These are phyloP conservation scores for Penicillium argentinense DNA, from an alignment of 495 filamentous ascomycete species.

Conservation along the genomic window DNA sequence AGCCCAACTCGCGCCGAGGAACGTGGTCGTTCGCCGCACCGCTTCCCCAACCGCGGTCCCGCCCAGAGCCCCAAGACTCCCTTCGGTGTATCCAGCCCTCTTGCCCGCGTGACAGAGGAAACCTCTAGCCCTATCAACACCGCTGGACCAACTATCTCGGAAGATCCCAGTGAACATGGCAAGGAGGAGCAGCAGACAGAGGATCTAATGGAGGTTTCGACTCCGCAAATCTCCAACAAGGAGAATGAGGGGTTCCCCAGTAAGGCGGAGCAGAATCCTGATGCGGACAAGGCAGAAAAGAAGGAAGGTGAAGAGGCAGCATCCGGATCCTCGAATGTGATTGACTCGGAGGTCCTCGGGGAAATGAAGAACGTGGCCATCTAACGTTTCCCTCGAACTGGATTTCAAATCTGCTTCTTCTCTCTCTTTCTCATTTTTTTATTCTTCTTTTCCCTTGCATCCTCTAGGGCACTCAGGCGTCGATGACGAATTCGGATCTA, in stretches of 20 bases:
- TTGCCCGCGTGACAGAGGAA: slow-evolving; percentile 55
- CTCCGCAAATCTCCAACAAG: slow-evolving; percentile 40
- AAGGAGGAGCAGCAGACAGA: slow-evolving; percentile 30
- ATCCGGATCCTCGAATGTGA: slow-evolving; percentile 25
- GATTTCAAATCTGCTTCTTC: too few species aligned
- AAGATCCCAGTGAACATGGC: slow-evolving; percentile 32
- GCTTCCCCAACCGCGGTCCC: slow-evolving; percentile 48
- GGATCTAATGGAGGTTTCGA: slow-evolving; percentile 48
- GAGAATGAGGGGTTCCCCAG: slow-evolving; percentile 34
- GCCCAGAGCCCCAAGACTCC: slow-evolving; percentile 50
- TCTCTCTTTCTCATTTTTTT: slow-evolving; percentile 8
- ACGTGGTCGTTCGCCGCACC: slow-evolving; percentile 54
- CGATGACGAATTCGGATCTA: slow-evolving; percentile 25
- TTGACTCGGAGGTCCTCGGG: slow-evolving; percentile 45
- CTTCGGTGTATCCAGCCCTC: slow-evolving; percentile 53
- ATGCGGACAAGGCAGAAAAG: slow-evolving; percentile 35
- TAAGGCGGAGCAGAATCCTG: slow-evolving; percentile 22
- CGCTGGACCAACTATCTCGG: slow-evolving; percentile 35
- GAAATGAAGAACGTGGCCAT: slow-evolving; percentile 61
- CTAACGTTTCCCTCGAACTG: too few species aligned
- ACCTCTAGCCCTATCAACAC: slow-evolving; percentile 35
- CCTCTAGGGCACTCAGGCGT: slow-evolving; percentile 29
- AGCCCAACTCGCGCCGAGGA: slow-evolving; percentile 52
- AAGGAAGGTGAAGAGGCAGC: slow-evolving; percentile 26
- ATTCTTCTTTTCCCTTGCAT: slow-evolving; percentile 14